Evolutionary conservation across 805 yeast species (phyloP).

Genomic region (Ogataea ganodermae): DNA sequence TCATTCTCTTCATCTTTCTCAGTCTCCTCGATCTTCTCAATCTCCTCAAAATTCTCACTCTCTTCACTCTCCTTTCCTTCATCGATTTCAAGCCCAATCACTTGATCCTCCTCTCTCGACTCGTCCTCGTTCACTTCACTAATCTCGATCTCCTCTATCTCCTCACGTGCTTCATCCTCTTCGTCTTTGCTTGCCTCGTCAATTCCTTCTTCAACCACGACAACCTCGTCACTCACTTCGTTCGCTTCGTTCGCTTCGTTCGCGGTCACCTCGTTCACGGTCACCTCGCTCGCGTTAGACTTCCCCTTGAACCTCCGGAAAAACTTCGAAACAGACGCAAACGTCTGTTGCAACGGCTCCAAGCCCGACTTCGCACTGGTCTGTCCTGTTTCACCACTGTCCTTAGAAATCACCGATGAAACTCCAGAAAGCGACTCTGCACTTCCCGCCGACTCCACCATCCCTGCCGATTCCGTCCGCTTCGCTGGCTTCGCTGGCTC

Average conservation of each 20-base stretch:
- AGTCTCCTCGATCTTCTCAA: no score
- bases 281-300: neutral
- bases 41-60: no score
- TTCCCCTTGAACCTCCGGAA: neutral
- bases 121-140: no score
- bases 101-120: no score
- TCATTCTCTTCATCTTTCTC: no score
- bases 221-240: neutral
- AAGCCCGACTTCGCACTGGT: neutral
- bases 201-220: no score
- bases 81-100: no score
- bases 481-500: neutral
- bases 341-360: slow-evolving; percentile 1
- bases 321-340: neutral
- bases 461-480: slow-evolving; percentile 2
- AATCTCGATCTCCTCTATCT: no score
- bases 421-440: neutral
- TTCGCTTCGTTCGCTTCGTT: neutral
- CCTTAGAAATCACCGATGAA: neutral
- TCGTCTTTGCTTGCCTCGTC: no score
- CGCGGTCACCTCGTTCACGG: neutral
- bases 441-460: neutral
- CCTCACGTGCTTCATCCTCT: no score
- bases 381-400: neutral
- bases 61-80: no score